Conservation (phyloP, 2,329 filamentous ascomycete genomes). For the Aureobasidium namibiae region DNA sequence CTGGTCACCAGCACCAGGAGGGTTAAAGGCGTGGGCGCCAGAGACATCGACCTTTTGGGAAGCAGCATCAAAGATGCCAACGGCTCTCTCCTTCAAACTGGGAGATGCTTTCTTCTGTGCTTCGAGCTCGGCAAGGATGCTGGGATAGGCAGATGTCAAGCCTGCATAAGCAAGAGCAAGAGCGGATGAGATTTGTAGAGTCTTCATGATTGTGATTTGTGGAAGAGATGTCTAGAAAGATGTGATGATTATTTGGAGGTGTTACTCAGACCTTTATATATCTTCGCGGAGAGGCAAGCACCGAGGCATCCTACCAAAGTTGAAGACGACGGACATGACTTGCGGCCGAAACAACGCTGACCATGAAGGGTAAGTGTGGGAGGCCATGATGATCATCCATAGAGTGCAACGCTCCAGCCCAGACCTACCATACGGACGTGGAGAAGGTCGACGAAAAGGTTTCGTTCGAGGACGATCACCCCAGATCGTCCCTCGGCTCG, state of each 20-base stretch:
- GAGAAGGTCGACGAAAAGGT: neutral
- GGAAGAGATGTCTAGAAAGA: neutral
- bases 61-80: slow-evolving; percentile 22
- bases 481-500: slow-evolving; percentile 7
- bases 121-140: slow-evolving; percentile 16
- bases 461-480: neutral
- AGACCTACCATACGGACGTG: neutral
- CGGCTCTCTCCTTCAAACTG: slow-evolving; percentile 6
- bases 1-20: slow-evolving; percentile 23
- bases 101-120: slow-evolving; percentile 3
- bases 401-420: neutral
- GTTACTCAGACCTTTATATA: neutral
- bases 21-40: slow-evolving; percentile 22
- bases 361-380: neutral
- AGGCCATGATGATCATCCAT: neutral
- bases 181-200: slow-evolving; percentile 14
- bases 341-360: neutral
- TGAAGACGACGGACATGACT: neutral
- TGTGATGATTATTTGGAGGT: neutral
- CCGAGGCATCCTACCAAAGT: slow-evolving; percentile 5
- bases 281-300: neutral
- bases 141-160: slow-evolving; percentile 16
- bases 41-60: slow-evolving; percentile 23
- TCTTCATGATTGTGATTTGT: slow-evolving; percentile 14
- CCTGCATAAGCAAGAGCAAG: slow-evolving; percentile 14